Evolutionary conservation across 345 rosid species (phyloP), one percentile per base, ranked within the genome.

Genomic region (Noccaea caerulescens): DNA sequence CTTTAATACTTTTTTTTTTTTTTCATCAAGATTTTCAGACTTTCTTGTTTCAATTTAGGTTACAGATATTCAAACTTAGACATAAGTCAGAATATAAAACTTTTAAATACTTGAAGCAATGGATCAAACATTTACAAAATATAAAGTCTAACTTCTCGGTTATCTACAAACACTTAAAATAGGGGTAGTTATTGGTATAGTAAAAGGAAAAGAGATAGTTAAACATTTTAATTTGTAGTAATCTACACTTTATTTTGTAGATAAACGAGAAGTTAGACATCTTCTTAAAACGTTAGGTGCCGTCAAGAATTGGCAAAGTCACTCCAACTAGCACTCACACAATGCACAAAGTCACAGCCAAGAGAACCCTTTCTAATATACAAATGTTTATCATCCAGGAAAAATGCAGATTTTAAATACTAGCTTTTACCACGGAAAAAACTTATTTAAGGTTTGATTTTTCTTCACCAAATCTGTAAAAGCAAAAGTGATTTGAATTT

Each of bases 261-360:
- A 74, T 58, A 74, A 59, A 60, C 72, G 55, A 58, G 43, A 66
- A 41, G 42, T 49, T 58, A 66, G 72, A 66, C 68, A 33, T 66
- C 42, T 52, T 6, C 25, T 51, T 34, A 4, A 30, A 49, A 57
- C 57, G 46, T 57, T 66, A 67, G 62, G 73, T 67, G 78, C 78
- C 78, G 72, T 74, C 62, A 43, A 74, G 73, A 42, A 74, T 51
- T 36, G 78, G 73, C 78, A 59, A 67, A 66, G 47, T 37, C 66
- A 66, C 62, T 66, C 58, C 71, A 65, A 66, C 73, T 39, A 58
- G 65, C 34, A 56, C 65, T 56, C 65, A 72, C 58, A 37, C 18
- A 16, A 23, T 10, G 44, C 61, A 61, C 68, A 71, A 16, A 72
- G 13, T 63, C 77, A 55, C 77, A 55, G 51, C 65, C 71, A 32